Evolutionary conservation across 2,329 filamentous ascomycete genomes (phyloP).

Genomic region (Stemphylium beticola): DNA sequence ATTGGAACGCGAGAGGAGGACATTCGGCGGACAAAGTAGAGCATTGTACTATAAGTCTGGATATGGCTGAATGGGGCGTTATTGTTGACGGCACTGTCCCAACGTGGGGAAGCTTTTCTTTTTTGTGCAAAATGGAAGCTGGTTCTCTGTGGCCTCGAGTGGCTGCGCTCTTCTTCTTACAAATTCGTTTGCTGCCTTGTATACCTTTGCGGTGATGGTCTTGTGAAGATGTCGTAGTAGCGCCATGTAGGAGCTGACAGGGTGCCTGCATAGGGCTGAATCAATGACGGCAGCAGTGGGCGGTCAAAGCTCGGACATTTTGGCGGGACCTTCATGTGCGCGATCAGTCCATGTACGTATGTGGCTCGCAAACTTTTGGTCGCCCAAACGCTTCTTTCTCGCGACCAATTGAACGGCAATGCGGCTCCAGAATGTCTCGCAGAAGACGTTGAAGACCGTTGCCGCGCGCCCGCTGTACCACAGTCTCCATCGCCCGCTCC

Average conservation of each 20-base stretch:
- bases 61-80: slow-evolving; percentile 21
- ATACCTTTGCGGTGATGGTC: not conserved
- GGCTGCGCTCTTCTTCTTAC: slow-evolving; percentile 15
- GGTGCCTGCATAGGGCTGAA: slow-evolving; percentile 16
- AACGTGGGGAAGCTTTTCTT: slow-evolving; percentile 6
- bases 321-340: not conserved
- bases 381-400: slow-evolving; percentile 2
- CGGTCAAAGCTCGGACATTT: slow-evolving; percentile 17
- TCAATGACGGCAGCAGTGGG: slow-evolving; percentile 17
- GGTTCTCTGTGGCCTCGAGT: slow-evolving; percentile 7
- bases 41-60: slow-evolving; percentile 38
- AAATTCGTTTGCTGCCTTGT: not conserved
- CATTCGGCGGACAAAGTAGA: slow-evolving; percentile 10
- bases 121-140: slow-evolving; percentile 10
- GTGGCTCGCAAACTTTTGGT: slow-evolving; percentile 7
- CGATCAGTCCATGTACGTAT: not conserved
- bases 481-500: slow-evolving; percentile 14
- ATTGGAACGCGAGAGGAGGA: slow-evolving; percentile 10
- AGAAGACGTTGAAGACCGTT: slow-evolving; percentile 41
- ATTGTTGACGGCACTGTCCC: slow-evolving; percentile 9
- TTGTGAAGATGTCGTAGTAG: not conserved
- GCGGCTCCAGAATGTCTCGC: slow-evolving; percentile 44
- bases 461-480: slow-evolving; percentile 18
- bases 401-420: slow-evolving; percentile 41
- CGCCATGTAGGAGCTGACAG: not conserved